Evolutionary conservation across 169 alveolate species (phyloP).

Genomic region (Eimeria mitis): DNA sequence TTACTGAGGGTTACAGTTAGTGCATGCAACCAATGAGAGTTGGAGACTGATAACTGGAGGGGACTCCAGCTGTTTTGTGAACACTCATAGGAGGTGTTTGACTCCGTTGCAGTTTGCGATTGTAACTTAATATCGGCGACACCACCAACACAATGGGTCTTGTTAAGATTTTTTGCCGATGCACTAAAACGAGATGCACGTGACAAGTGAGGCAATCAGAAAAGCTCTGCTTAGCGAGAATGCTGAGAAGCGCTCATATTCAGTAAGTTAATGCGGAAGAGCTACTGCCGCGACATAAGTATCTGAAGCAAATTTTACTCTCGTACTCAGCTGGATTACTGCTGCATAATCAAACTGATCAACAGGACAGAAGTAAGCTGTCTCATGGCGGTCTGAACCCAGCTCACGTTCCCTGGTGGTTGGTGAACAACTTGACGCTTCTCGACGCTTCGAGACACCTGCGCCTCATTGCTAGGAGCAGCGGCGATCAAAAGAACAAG

Average conservation of each 20-base stretch:
- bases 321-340: conserved; percentile 81
- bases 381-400: conserved; percentile 96
- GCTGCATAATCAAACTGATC: conserved; percentile 88
- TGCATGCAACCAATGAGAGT: not conserved
- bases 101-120: too few relatives aligned
- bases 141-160: not conserved
- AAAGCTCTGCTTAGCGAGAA: conserved; percentile 82
- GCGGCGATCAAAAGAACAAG: not conserved
- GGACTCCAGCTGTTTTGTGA: too few relatives aligned
- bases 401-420: not conserved
- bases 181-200: conserved; percentile 26
- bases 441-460: not conserved
- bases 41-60: not conserved
- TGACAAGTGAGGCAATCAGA: conserved; percentile 65
- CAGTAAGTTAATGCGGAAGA: too few relatives aligned
- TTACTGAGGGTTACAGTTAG: not conserved
- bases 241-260: conserved; percentile 83
- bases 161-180: not conserved
- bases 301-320: conserved; percentile 80
- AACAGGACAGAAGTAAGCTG: conserved; percentile 95
- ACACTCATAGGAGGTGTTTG: too few relatives aligned
- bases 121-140: too few relatives aligned
- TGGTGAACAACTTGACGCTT: not conserved
- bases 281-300: too few relatives aligned
- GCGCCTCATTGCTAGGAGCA: conserved; percentile 81